Evolutionary conservation across 148 eudicot species (phyloP), one percentile per base, ranked within the genome.

Genomic region (Silene latifolia): DNA sequence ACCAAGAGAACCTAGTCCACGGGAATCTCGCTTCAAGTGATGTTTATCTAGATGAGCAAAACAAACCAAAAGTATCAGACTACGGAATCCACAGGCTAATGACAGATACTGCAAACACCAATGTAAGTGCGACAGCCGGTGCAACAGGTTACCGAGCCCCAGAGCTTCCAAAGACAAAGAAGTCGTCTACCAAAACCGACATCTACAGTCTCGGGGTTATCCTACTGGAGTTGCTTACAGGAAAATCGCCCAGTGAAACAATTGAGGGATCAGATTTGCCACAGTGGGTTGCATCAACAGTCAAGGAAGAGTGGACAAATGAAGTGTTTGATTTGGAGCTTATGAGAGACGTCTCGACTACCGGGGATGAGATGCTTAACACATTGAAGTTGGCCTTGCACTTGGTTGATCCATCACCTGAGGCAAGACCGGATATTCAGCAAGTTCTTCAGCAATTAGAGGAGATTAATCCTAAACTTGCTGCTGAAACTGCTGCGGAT

Each of bases 261-360:
- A 85, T 80, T 77, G 87, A 88, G 39, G 96, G 96, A 5, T 86
- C 76, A 15, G 91, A 92, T 69, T 79, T 92, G 83, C 95, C 97
- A 2, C 93, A 89, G 76, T 92, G 97, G 97, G 97, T 92, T 10
- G 95, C 97, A n/a, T 90, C 97, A 8, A 86, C 87, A 0, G 96
- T 92, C 56, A 90, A 90, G 77, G 97, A 92, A 77, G 93, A 90
- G 76, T 88, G 96, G 97, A 90, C 93, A 4, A 92, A 90, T 60
- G 97, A 92, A 61, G 96, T 90, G 8, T 90, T 92, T 56, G 97
- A 90, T 72, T 69, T 87, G 81, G 93, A 92, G 71, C 58, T 92
- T 58, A 88, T 90, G 96, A 92, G 78, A 71, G 95, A 92, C 80
- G 93, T 90, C 2, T 81, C 93, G 14, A 74, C 72, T 0, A 89